Evolutionary conservation across 1,139 yeast genomes (phyloP), one percentile per base, ranked within the genome.

Genomic region (Saccharomycopsis crataegensis): DNA sequence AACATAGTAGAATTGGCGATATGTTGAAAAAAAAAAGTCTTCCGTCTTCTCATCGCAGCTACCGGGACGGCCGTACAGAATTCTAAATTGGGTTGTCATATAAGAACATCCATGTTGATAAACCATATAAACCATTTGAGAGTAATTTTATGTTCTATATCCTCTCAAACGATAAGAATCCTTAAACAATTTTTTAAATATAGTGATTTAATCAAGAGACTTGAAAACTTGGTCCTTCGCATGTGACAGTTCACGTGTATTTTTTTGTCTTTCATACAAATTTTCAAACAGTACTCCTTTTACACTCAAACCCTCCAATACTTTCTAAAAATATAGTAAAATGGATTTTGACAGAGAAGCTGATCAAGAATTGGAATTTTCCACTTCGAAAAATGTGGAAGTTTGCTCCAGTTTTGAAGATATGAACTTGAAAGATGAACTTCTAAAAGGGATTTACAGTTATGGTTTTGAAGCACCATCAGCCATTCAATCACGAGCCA

Each of bases 401-500:
- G 57, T 56, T 8, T 50, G 60, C 22, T 70, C 83, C 14, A 76
- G 86, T 1, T 88, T 89, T 64, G 96, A 89, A 66, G 80, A 83
- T 54, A 88, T 89, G 96, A 71, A 75, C 46, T 71, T 89, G 55
- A 84, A 86, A 63, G 88, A 86, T 3, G 79, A 81, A 46, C 71
- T 86, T 8, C 67, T 78, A 28, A 70, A 77, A 64, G 97, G 97
- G 9, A 86, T 91, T 49, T 91, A 87, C 67, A 82, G 84, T 16
- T 90, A 90, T 68, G 98, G 99, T 17, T 93, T 90, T 65, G 96
- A 90, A 69, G 80, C 86, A 8, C 99, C 99, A 16, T 88, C 96
- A 31, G 90, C 97, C 7, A 93, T 93, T 69, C 99, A 93, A 69
- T 87, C 95, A 46, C 76, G 98, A 62, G 99, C 97, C 40, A 93